Evolutionary conservation across 768 basidiomycete genomes (phyloP), one percentile per base, ranked within the genome.

Genomic region (Daedaleopsis nitida): DNA sequence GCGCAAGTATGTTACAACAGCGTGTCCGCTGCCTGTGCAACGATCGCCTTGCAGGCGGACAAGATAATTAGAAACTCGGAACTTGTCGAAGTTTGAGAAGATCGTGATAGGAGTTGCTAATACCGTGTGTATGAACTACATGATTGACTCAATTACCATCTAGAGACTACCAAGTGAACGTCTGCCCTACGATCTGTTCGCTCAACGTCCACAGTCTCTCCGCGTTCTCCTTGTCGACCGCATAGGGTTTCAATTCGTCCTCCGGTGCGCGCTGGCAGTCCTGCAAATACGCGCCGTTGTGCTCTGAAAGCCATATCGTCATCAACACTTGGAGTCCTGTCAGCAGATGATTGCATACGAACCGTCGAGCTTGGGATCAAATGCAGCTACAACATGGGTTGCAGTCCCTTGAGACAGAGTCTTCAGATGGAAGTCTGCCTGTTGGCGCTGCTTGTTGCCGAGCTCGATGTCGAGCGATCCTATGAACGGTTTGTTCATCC

Each of bases 1-100:
- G n/a, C 51, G 49, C 60, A 55, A 62, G 51, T 32, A 7, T 32
- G 27, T 32, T 32, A n/a, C n/a, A n/a, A n/a, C n/a, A n/a, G n/a
- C n/a, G n/a, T n/a, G n/a, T n/a, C n/a, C n/a, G n/a, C n/a, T n/a
- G n/a, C n/a, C n/a, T n/a, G n/a, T n/a, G n/a, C n/a, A n/a, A n/a
- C n/a, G n/a, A n/a, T n/a, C n/a, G n/a, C n/a, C n/a, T n/a, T n/a
- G n/a, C n/a, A n/a, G n/a, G n/a, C n/a, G n/a, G n/a, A n/a, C n/a
- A n/a, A n/a, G n/a, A n/a, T n/a, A n/a, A n/a, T n/a, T n/a, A n/a
- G n/a, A n/a, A n/a, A n/a, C n/a, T n/a, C n/a, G n/a, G n/a, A n/a
- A n/a, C n/a, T n/a, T n/a, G n/a, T n/a, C n/a, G n/a, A n/a, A n/a
- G n/a, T n/a, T n/a, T n/a, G n/a, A n/a, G n/a, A n/a, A n/a, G n/a